Conservation (phyloP, 345 rosid species). For the Citrus mangshanensis region DNA sequence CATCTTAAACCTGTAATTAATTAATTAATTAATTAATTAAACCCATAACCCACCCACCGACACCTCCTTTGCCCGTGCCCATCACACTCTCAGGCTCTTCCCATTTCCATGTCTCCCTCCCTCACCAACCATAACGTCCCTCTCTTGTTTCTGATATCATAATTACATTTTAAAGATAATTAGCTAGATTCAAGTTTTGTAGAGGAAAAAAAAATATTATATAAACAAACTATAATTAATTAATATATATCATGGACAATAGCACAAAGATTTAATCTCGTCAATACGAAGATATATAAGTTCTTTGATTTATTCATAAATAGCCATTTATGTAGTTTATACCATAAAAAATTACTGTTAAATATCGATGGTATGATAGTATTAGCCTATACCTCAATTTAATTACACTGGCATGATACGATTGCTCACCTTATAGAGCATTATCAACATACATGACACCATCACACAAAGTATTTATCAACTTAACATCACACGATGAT, state of each 20-base stretch:
- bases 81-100: constrained; percentile 30
- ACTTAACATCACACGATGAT: too few relatives aligned
- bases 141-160: not conserved
- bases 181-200: not conserved
- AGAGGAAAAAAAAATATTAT: not conserved
- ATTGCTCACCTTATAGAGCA: not conserved
- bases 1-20: not conserved
- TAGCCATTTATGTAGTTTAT: not conserved
- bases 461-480: too few relatives aligned
- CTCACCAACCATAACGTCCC: constrained; percentile 39
- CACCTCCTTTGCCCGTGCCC: constrained; percentile 48
- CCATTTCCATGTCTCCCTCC: constrained; percentile 32
- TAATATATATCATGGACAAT: not conserved
- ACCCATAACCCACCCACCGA: not conserved
- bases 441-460: not conserved
- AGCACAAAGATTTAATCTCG: too few relatives aligned
- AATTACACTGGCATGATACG: too few relatives aligned
- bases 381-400: not conserved
- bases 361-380: not conserved
- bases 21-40: too few relatives aligned
- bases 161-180: not conserved
- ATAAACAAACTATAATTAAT: too few relatives aligned
- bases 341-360: too few relatives aligned
- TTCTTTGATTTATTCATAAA: too few relatives aligned
- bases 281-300: too few relatives aligned